phyloP scores from a whole-genome alignment of 495 filamentous ascomycete species.

The Penicillium simplicissimum region DNA sequence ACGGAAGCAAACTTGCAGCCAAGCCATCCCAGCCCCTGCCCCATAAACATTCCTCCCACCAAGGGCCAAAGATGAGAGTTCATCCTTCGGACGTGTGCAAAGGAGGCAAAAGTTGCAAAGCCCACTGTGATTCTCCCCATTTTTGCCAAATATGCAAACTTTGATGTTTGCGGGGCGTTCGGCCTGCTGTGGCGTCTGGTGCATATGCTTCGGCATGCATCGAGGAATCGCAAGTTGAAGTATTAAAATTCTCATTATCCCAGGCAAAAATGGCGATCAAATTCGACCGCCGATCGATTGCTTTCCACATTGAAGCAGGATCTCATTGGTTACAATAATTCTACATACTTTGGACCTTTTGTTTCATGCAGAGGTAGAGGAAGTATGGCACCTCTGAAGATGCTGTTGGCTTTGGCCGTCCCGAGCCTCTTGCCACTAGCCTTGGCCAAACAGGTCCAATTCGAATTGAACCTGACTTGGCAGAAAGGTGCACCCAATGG shows the following conservation, averaged over 20 bases:
- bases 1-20: constrained; percentile 2
- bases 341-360: neutral
- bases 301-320: neutral
- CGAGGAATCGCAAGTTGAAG: neutral
- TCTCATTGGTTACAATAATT: neutral
- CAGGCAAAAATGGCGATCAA: neutral
- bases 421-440: constrained; percentile 14
- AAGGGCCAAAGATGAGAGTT: neutral
- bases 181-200: neutral
- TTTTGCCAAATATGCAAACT: constrained; percentile 22
- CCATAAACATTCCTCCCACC: constrained; percentile 2
- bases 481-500: constrained; percentile 43
- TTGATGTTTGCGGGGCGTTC: constrained; percentile 9
- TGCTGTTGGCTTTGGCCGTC: constrained; percentile 13
- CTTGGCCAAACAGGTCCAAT: constrained; percentile 28
- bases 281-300: neutral
- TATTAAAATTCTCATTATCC: constrained; percentile 6
- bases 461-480: constrained; percentile 41
- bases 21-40: constrained; percentile 14
- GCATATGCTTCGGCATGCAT: constrained; percentile 6
- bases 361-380: neutral
- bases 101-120: neutral
- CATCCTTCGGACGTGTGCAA: constrained; percentile 5
- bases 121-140: neutral
- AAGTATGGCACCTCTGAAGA: constrained; percentile 16